Percentiles rank a stretch among this genome's conserved stretches.
Conservation (phyloP, 2,329 filamentous ascomycete species). For the Penicillium oxalicum region DNA sequence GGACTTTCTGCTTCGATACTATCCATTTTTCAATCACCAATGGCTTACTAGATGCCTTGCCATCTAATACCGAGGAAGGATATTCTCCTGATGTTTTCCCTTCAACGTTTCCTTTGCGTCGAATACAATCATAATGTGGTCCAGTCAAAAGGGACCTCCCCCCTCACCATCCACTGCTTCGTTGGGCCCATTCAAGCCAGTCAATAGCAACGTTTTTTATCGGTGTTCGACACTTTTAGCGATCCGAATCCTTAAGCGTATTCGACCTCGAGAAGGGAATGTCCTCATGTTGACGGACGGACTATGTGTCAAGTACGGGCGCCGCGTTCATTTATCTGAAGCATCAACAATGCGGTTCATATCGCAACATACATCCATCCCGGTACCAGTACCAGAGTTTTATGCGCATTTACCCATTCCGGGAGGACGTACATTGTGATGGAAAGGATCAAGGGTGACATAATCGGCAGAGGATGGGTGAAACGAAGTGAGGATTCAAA, state of each 20-base stretch:
- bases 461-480: constrained; percentile 29
- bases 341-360: constrained; percentile 34
- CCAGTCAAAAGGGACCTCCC: constrained; percentile 1
- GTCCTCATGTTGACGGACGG: constrained; percentile 26
- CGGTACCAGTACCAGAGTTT: constrained; percentile 35
- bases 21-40: constrained; percentile 52
- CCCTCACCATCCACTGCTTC: constrained; percentile 4
- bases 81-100: not conserved
- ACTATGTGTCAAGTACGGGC: constrained; percentile 33
- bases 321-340: constrained; percentile 24
- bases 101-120: not conserved
- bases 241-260: constrained; percentile 15
- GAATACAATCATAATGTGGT: constrained; percentile 2
- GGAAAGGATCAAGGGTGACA: constrained; percentile 36
- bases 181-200: constrained; percentile 6
- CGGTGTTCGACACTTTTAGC: constrained; percentile 19
- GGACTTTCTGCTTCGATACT: constrained; percentile 43
- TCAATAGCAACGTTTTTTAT: constrained; percentile 15
- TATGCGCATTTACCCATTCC: constrained; percentile 31
- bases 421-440: constrained; percentile 36
- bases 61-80: not conserved
- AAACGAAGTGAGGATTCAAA: constrained; percentile 27
- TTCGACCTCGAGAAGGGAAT: constrained; percentile 19
- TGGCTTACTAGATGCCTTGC: constrained; percentile 41
- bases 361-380: constrained; percentile 33